Conservation (phyloP, 169 alveolate species). For the Cryptosporidium sp. region DNA sequence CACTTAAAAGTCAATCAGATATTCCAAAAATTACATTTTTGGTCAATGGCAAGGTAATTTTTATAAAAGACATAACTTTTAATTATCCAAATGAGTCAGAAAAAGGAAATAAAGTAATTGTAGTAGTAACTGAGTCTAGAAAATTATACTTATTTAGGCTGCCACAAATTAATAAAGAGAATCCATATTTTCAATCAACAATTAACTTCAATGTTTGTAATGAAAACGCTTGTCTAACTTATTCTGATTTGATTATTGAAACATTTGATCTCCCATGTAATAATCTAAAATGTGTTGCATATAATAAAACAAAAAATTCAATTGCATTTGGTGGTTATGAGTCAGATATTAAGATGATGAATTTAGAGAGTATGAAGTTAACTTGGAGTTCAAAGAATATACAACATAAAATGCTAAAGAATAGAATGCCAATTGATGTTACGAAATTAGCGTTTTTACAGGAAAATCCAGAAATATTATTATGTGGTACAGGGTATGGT, state of each 20-base stretch:
- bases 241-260: slow-evolving; percentile 11
- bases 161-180: slow-evolving; percentile 1
- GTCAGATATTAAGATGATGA: slow-evolving; percentile 35
- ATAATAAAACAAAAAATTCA: slow-evolving; percentile 29
- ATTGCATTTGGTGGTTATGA: slow-evolving; percentile 71
- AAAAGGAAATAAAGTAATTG: slow-evolving; percentile 15
- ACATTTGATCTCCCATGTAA: slow-evolving; percentile 23
- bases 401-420: slow-evolving; percentile 11
- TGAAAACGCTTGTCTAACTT: not conserved
- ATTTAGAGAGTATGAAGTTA: not conserved
- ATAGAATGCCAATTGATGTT: slow-evolving; percentile 57
- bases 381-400: slow-evolving; percentile 53
- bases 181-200: not conserved
- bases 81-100: slow-evolving; percentile 34
- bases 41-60: slow-evolving; percentile 38
- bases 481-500: slow-evolving; percentile 70
- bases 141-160: slow-evolving; percentile 22
- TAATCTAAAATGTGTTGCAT: slow-evolving; percentile 27
- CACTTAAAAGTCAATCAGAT: not conserved
- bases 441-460: slow-evolving; percentile 8
- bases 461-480: slow-evolving; percentile 45
- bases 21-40: slow-evolving; percentile 18
- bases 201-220: not conserved
- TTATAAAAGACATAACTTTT: slow-evolving; percentile 32
- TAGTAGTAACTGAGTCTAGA: not conserved